phyloP scores from a whole-genome alignment of 768 basidiomycete species.

The Serendipita sp. region DNA sequence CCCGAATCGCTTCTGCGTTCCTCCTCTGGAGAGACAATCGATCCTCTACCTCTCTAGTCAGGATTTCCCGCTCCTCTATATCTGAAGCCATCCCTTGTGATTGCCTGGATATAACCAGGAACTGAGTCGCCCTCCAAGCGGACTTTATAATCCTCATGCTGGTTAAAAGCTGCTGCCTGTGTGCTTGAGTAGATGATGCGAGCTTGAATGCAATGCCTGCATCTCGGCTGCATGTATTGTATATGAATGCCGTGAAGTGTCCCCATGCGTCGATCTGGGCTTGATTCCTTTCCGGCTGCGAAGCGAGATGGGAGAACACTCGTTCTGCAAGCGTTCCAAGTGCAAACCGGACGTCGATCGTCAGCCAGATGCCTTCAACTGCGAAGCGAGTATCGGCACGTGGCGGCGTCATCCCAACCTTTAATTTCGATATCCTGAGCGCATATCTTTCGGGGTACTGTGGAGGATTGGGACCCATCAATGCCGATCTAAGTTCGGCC shows the following conservation, averaged over 20 bases:
- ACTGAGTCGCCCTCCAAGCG: constrained; percentile 25
- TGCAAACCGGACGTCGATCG: constrained; percentile 35
- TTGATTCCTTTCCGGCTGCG: constrained; percentile 13
- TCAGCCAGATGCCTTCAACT: constrained; percentile 43
- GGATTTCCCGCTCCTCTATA: not conserved
- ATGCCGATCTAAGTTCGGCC: constrained; percentile 25
- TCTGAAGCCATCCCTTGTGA: constrained; percentile 12
- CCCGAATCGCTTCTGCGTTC: not conserved
- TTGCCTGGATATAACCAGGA: constrained; percentile 31
- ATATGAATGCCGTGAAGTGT: constrained; percentile 29
- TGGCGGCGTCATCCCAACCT: constrained; percentile 41
- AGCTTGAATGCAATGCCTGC: constrained; percentile 28
- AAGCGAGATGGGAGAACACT: constrained; percentile 24
- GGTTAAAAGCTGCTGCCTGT: constrained; percentile 35
- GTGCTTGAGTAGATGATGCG: constrained; percentile 32
- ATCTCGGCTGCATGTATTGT: constrained; percentile 31
- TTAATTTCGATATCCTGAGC: constrained; percentile 32
- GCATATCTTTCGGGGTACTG: constrained; percentile 31
- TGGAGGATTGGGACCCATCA: constrained; percentile 22
- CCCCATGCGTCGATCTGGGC: constrained; percentile 30
- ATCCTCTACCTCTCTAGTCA: not conserved
- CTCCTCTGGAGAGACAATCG: not conserved
- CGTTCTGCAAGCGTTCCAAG: constrained; percentile 28
- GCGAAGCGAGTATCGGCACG: constrained; percentile 41
- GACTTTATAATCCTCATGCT: constrained; percentile 28